Evolutionary conservation across 139 green algal species (phyloP).

Genomic region (Diplosphaera chodatii): DNA sequence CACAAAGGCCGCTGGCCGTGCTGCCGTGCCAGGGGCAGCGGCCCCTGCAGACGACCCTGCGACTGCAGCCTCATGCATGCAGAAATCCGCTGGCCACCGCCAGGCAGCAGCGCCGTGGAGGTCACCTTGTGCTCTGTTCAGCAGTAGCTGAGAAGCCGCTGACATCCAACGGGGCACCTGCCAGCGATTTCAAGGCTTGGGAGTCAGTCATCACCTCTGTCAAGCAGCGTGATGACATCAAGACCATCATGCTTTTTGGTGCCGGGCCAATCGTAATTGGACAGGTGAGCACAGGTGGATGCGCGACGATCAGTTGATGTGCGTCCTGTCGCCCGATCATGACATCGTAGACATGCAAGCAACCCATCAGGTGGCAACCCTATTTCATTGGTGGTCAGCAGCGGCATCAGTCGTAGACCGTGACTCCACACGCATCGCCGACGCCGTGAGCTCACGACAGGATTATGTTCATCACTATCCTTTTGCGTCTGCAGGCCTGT

Average conservation of each 20-base stretch:
- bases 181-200: slow-evolving; percentile 20
- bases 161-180: not conserved
- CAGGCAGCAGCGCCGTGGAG: not conserved
- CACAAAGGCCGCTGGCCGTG: not conserved
- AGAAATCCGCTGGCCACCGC: not conserved
- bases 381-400: too few species aligned
- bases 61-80: not conserved
- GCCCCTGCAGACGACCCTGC: not conserved
- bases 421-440: too few species aligned
- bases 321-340: too few species aligned
- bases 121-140: not conserved
- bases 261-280: slow-evolving; percentile 98
- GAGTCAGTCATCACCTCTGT: slow-evolving; percentile 10
- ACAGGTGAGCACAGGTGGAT: slow-evolving; percentile 65
- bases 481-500: slow-evolving; percentile 89
- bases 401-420: too few species aligned
- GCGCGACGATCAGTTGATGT: too few species aligned
- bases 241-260: slow-evolving; percentile 88
- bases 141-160: not conserved
- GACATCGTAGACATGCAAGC: too few species aligned
- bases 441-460: too few species aligned
- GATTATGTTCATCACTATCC: too few species aligned
- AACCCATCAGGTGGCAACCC: not conserved
- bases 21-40: not conserved
- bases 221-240: slow-evolving; percentile 67